Percentiles rank a stretch among this genome's conserved stretches.
phyloP scores from a whole-genome alignment of 208 protist species.

The Strigomonas galati region DNA sequence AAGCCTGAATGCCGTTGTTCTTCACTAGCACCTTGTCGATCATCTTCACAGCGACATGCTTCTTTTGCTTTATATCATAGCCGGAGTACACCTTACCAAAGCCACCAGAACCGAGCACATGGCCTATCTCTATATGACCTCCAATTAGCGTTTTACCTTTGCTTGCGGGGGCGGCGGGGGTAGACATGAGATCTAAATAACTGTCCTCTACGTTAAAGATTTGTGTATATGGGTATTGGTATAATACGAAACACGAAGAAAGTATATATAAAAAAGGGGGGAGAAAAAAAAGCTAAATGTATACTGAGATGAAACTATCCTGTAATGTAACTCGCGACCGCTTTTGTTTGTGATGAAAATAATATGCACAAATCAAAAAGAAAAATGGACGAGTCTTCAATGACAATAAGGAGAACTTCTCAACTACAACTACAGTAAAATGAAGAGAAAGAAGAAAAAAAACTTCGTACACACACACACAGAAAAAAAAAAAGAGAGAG shows the following conservation, averaged over 20 bases:
- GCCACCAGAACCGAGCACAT: slow-evolving; percentile 83
- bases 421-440: not conserved
- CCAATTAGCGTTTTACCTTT: slow-evolving; percentile 38
- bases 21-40: slow-evolving; percentile 83
- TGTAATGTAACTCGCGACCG: not conserved
- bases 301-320: not conserved
- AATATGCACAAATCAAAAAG: slow-evolving; percentile 2
- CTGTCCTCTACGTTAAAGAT: not conserved
- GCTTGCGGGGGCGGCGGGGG: not conserved
- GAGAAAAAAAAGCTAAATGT: not conserved
- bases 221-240: too few relatives aligned
- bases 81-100: slow-evolving; percentile 88
- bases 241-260: too few relatives aligned
- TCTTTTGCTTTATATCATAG: slow-evolving; percentile 69
- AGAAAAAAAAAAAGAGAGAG: slow-evolving; percentile 10
- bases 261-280: slow-evolving; percentile 1
- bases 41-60: slow-evolving; percentile 90
- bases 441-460: slow-evolving; percentile 13
- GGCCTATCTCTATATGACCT: slow-evolving; percentile 69
- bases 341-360: not conserved
- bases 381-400: slow-evolving; percentile 8
- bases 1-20: slow-evolving; percentile 56
- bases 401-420: slow-evolving; percentile 1
- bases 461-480: not conserved
- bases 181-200: not conserved